phyloP scores from a whole-genome alignment of 352 stramenopile genomes.

The Hyaloperonospora brassicae region DNA sequence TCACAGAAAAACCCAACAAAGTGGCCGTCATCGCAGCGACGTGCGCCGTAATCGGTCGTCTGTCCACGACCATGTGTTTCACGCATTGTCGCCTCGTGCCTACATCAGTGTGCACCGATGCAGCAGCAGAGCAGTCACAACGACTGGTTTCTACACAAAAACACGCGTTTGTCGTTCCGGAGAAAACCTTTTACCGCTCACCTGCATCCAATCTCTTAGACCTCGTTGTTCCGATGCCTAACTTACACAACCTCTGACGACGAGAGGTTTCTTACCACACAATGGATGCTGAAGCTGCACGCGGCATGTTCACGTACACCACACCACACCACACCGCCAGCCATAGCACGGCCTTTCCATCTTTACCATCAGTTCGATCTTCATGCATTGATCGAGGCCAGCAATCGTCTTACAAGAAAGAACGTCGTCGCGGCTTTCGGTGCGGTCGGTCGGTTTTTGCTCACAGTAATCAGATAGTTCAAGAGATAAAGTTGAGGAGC shows the following conservation, averaged over 20 bases:
- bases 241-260: constrained; percentile 39
- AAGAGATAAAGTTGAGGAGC: constrained; percentile 5
- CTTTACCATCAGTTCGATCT: not conserved
- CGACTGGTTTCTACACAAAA: constrained; percentile 13
- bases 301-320: constrained; percentile 32
- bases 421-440: constrained; percentile 25
- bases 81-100: constrained; percentile 39
- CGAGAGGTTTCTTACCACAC: constrained; percentile 28
- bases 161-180: constrained; percentile 35
- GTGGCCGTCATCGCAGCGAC: constrained; percentile 31
- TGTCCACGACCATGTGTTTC: constrained; percentile 38
- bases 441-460: constrained; percentile 35
- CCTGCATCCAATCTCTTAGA: too few relatives aligned
- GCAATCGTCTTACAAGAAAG: constrained; percentile 29
- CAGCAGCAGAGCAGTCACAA: constrained; percentile 3
- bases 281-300: constrained; percentile 37
- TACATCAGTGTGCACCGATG: constrained; percentile 16
- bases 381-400: not conserved
- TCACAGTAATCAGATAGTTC: constrained; percentile 42
- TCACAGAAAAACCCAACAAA: constrained; percentile 33
- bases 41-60: constrained; percentile 54
- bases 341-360: too few relatives aligned
- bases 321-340: too few relatives aligned
- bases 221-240: constrained; percentile 1
- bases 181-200: constrained; percentile 10